These are phyloP conservation scores for Zygosaccharomyces sapae DNA, from an alignment of 1,139 yeast genomes.

Conservation along the genomic window DNA sequence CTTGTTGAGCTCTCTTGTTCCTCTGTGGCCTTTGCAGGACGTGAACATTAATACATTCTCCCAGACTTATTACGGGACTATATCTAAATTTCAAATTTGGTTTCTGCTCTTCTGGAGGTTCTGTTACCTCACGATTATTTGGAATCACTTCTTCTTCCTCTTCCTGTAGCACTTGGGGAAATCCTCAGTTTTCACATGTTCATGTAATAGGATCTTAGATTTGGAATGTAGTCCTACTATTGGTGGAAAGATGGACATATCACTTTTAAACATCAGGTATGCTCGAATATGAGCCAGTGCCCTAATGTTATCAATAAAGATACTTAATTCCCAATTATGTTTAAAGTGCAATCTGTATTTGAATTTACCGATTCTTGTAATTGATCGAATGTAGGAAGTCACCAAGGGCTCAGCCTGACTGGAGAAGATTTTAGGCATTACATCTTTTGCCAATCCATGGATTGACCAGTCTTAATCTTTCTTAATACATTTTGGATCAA, in stretches of 20 bases:
- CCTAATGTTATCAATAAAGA: conserved; percentile 27
- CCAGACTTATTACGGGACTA: conserved; percentile 24
- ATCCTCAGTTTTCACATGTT: conserved; percentile 3
- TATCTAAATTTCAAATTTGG: conserved; percentile 27
- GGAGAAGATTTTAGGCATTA: conserved; percentile 17
- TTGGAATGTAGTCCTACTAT: conserved; percentile 9
- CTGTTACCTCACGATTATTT: neutral
- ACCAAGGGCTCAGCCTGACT: conserved; percentile 10
- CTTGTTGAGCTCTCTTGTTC: conserved; percentile 7
- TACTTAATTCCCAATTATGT: conserved; percentile 33
- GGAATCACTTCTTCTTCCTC: conserved; percentile 9
- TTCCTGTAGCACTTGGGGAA: conserved; percentile 11
- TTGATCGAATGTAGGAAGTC: conserved; percentile 20
- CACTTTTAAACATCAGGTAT: conserved; percentile 21
- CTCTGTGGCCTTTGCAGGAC: conserved; percentile 33
- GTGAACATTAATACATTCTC: conserved; percentile 30
- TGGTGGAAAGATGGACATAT: conserved; percentile 6
- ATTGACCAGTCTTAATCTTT: conserved; percentile 29
- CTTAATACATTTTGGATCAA: conserved; percentile 21
- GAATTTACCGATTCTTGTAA: conserved; percentile 27
- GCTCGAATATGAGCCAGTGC: conserved; percentile 27
- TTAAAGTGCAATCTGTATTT: conserved; percentile 29
- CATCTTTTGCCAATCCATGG: conserved; percentile 23
- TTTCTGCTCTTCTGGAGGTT: conserved; percentile 23
- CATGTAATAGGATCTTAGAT: conserved; percentile 13